phyloP scores from a whole-genome alignment of 352 stramenopile species.

The Globisporangium parvum region DNA sequence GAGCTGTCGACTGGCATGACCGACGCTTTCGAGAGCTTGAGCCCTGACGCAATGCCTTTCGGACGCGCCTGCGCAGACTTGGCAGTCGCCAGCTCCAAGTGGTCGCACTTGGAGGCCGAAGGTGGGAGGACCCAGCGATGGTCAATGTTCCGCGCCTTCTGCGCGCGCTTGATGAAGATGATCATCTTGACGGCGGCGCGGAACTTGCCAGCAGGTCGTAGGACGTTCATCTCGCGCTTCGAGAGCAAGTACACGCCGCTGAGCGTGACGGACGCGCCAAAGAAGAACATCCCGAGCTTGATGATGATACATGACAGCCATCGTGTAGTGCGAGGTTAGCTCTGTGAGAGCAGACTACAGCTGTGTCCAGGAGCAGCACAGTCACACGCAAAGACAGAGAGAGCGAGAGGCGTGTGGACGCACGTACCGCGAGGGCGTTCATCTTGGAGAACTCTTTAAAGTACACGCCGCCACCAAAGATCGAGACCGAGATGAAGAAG shows the following conservation, averaged over 20 bases:
- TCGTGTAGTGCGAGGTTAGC: no score
- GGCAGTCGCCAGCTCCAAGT: slow-evolving; percentile 1
- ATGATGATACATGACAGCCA: not conserved
- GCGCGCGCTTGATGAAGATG: slow-evolving; percentile 56
- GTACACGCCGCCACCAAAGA: slow-evolving; percentile 85
- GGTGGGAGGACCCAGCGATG: slow-evolving; percentile 29
- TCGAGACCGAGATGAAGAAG: slow-evolving; percentile 89
- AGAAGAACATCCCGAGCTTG: slow-evolving; percentile 63
- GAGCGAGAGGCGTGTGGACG: not conserved
- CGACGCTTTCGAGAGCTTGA: slow-evolving; percentile 45
- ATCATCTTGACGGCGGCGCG: slow-evolving; percentile 51
- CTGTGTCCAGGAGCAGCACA: not conserved
- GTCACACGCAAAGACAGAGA: not conserved
- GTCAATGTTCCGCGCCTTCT: slow-evolving; percentile 53
- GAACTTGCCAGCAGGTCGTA: slow-evolving; percentile 35
- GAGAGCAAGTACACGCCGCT: slow-evolving; percentile 66
- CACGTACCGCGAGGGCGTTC: slow-evolving; percentile 29
- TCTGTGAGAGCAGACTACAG: not conserved
- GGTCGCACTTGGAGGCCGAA: not conserved
- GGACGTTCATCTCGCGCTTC: slow-evolving; percentile 56
- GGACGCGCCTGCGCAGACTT: slow-evolving; percentile 7
- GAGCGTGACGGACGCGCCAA: slow-evolving; percentile 63
- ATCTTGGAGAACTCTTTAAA: slow-evolving; percentile 82
- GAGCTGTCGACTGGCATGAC: slow-evolving; percentile 49
- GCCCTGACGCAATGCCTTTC: slow-evolving; percentile 1